These are phyloP conservation scores for Syzygium jambos DNA, from an alignment of 345 rosid species.

Conservation along the genomic window DNA sequence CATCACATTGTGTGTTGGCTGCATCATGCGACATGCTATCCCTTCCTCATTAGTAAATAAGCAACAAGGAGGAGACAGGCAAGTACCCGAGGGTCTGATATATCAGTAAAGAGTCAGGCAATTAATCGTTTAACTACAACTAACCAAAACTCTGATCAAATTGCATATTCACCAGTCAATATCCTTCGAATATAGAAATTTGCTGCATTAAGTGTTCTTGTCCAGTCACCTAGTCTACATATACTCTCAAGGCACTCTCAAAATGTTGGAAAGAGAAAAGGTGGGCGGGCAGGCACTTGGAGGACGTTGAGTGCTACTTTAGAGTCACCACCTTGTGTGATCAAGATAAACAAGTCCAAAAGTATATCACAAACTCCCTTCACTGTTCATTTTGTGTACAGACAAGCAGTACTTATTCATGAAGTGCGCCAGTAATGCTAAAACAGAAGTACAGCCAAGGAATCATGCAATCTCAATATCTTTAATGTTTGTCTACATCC, in stretches of 20 bases:
- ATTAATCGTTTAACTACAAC: background rate
- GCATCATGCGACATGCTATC: background rate
- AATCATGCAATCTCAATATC: background rate
- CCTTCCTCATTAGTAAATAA: background rate
- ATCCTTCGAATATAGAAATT: background rate
- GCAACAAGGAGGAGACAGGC: background rate
- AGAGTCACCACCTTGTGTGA: background rate
- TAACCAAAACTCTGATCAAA: background rate
- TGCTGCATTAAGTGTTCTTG: background rate
- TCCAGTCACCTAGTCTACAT: background rate
- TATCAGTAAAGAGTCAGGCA: background rate
- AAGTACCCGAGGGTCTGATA: background rate
- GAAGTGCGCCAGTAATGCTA: background rate
- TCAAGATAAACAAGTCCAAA: background rate
- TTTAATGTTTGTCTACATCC: background rate
- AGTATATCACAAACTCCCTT: background rate
- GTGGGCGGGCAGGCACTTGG: background rate
- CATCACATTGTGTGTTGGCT: background rate
- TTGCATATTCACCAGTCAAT: background rate
- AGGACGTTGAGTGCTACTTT: background rate
- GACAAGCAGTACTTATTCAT: background rate
- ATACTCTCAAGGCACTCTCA: background rate
- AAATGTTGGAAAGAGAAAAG: background rate
- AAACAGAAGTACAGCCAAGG: background rate
- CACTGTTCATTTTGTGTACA: background rate